A percentile compares a stretch with the other conserved stretches of the same genome.
phyloP scores from a whole-genome alignment of 441 rosid species.

The Euphorbia celastroides region DNA sequence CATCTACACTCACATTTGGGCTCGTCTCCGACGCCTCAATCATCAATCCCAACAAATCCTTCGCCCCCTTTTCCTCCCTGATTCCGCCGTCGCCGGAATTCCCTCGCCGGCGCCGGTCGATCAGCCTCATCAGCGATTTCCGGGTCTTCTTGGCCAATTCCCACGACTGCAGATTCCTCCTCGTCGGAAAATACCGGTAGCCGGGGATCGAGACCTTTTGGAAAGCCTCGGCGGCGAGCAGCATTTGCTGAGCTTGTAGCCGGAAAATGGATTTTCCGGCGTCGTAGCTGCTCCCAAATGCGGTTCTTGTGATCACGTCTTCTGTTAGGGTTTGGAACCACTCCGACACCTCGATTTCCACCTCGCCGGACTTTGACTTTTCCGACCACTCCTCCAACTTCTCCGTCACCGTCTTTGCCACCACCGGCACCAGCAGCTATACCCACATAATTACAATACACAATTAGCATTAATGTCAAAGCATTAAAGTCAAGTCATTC shows the following conservation, averaged over 20 bases:
- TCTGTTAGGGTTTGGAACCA: slow-evolving; percentile 77
- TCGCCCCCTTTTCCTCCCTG: slow-evolving; percentile 23
- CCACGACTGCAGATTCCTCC: slow-evolving; percentile 69
- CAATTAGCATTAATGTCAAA: too few relatives aligned
- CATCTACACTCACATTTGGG: slow-evolving; percentile 47
- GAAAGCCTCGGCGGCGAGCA: slow-evolving; percentile 72
- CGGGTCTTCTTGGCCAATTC: slow-evolving; percentile 63
- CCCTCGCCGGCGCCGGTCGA: slow-evolving; percentile 39
- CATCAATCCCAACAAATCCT: slow-evolving; percentile 85
- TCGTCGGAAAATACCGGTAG: slow-evolving; percentile 81
- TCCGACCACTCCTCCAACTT: slow-evolving; percentile 72
- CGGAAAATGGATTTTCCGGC: slow-evolving; percentile 74
- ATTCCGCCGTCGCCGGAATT: neutral
- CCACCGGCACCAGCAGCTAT: slow-evolving; percentile 77
- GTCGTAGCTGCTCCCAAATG: slow-evolving; percentile 79
- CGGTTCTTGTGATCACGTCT: slow-evolving; percentile 74
- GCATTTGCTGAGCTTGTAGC: slow-evolving; percentile 75
- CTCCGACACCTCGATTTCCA: slow-evolving; percentile 79
- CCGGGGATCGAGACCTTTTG: slow-evolving; percentile 85
- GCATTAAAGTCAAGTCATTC: too few relatives aligned
- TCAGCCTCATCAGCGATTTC: slow-evolving; percentile 53
- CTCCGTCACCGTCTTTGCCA: slow-evolving; percentile 57
- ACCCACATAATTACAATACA: neutral
- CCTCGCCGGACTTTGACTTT: slow-evolving; percentile 36
- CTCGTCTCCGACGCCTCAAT: slow-evolving; percentile 51